Percentiles rank a stretch among this genome's conserved stretches.
Conservation (phyloP, 2,329 filamentous ascomycete genomes). For the Triangularia setosa region DNA sequence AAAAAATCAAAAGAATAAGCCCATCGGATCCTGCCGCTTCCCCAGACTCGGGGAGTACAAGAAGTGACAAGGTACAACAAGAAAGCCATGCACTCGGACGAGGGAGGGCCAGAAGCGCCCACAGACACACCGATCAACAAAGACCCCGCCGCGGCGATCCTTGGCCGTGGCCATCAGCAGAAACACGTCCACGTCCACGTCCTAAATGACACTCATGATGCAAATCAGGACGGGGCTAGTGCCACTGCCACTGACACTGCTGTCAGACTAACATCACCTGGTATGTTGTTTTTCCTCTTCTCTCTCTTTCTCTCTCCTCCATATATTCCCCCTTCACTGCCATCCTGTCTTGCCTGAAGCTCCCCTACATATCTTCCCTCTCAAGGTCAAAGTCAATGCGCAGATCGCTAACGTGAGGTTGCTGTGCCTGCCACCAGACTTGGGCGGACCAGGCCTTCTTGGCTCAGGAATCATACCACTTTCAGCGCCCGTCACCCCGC, state of each 20-base stretch:
- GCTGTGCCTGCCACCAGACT: slow-evolving; percentile 16
- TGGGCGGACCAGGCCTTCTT: slow-evolving; percentile 20
- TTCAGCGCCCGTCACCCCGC: slow-evolving; percentile 23
- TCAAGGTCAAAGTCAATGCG: slow-evolving; percentile 16
- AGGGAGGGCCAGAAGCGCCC: slow-evolving; percentile 6
- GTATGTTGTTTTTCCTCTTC: background rate
- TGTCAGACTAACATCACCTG: background rate
- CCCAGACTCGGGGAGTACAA: slow-evolving; percentile 11
- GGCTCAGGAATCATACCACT: slow-evolving; percentile 27
- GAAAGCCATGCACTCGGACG: background rate
- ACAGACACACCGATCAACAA: slow-evolving; percentile 11
- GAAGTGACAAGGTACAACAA: background rate
- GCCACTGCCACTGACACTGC: background rate
- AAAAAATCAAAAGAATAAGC: background rate
- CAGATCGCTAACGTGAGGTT: slow-evolving; percentile 25
- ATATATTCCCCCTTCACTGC: no score
- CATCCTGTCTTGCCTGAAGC: background rate
- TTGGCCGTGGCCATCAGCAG: slow-evolving; percentile 6
- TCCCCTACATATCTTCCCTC: background rate
- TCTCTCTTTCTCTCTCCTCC: background rate
- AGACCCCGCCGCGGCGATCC: slow-evolving; percentile 15
- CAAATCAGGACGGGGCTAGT: background rate
- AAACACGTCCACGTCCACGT: no score
- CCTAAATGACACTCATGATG: background rate
- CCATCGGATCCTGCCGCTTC: slow-evolving; percentile 18